Evolutionary conservation across 331 rosid species (phyloP).

Genomic region (Prunus yedoensis): DNA sequence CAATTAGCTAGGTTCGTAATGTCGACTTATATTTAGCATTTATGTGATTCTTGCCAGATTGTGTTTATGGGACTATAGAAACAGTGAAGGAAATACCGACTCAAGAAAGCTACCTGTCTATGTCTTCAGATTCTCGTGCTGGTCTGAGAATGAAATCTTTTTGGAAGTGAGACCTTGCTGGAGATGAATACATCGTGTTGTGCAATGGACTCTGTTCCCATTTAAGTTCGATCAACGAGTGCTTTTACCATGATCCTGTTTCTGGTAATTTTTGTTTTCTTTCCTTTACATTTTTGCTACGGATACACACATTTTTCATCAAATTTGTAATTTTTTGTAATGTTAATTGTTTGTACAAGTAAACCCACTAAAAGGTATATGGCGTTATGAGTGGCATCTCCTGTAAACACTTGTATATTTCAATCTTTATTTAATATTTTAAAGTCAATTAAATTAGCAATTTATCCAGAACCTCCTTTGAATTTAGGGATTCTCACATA

Average conservation of each 20-base stretch:
- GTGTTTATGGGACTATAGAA: neutral
- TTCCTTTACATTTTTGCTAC: neutral
- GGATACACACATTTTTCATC: neutral
- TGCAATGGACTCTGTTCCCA: neutral
- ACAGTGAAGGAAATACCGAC: neutral
- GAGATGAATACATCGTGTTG: neutral
- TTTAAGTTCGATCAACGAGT: neutral
- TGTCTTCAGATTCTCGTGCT: neutral
- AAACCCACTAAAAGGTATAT: neutral
- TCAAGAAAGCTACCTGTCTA: neutral
- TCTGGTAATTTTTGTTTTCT: neutral
- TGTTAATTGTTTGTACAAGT: neutral
- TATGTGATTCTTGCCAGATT: slow-evolving; percentile 7
- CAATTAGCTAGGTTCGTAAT: neutral
- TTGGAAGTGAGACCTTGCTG: neutral
- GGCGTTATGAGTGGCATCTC: neutral
- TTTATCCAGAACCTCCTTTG: no score
- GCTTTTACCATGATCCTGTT: neutral
- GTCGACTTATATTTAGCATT: neutral
- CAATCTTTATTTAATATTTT: no score
- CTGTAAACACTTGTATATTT: neutral
- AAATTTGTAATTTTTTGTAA: neutral
- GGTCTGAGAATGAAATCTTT: neutral
- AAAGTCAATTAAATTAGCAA: no score
- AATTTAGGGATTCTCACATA: no score